Conservation (phyloP, 2,329 filamentous ascomycete genomes). For the Hymenoscyphus salicellus region DNA sequence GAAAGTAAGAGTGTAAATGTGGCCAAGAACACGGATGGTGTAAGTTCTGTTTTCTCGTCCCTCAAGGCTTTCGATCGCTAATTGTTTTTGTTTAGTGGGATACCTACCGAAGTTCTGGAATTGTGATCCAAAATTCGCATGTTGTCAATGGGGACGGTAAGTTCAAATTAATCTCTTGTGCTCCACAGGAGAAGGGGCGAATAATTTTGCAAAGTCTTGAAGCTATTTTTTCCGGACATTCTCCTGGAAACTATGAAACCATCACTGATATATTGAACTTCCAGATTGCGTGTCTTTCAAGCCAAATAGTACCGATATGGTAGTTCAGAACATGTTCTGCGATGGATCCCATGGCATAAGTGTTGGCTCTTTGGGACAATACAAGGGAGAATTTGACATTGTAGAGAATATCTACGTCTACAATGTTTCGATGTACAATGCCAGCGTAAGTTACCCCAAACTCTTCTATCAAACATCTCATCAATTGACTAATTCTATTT, state of each 20-base stretch:
- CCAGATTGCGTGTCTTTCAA: conserved; percentile 71
- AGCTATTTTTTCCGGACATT: too few relatives aligned
- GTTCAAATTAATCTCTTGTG: not conserved
- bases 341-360: conserved; percentile 71
- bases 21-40: conserved; percentile 64
- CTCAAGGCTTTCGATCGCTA: not conserved
- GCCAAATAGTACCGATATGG: conserved; percentile 66
- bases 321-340: conserved; percentile 65
- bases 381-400: conserved; percentile 58
- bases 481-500: conserved; percentile 39
- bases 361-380: conserved; percentile 70
- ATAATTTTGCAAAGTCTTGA: too few relatives aligned
- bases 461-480: conserved; percentile 16
- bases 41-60: not conserved
- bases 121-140: conserved; percentile 65
- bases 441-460: conserved; percentile 35
- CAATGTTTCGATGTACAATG: conserved; percentile 58
- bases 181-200: not conserved
- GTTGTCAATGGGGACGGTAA: conserved; percentile 60
- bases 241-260: too few relatives aligned
- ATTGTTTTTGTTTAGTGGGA: conserved; percentile 44
- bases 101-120: conserved; percentile 57
- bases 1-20: conserved; percentile 49
- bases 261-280: conserved; percentile 12
- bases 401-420: conserved; percentile 67